Evolutionary conservation across 257 asterid genomes (phyloP).

Genomic region (Nicotiana paniculata): DNA sequence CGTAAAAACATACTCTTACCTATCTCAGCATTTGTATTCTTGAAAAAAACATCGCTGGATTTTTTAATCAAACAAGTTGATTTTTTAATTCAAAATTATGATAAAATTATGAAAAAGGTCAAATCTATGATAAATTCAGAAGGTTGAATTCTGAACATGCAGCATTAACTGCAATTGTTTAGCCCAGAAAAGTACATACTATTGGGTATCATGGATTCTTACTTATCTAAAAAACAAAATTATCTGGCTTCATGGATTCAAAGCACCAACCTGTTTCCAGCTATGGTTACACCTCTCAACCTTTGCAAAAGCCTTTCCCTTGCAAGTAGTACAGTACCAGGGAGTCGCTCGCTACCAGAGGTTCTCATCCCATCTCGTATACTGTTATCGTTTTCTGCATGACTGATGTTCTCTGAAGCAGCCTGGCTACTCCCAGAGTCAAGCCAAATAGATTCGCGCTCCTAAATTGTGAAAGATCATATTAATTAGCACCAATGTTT

Average conservation of each 20-base stretch:
- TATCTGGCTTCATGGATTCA: not conserved
- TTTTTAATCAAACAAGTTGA: too few relatives aligned
- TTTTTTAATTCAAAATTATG: too few relatives aligned
- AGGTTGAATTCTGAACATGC: not conserved
- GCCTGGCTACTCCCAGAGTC: slow-evolving; percentile 45
- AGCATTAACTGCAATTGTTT: not conserved
- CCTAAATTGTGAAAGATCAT: slow-evolving; percentile 36
- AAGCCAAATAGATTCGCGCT: slow-evolving; percentile 38
- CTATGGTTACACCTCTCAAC: slow-evolving; percentile 68
- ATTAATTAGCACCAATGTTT: slow-evolving; percentile 2
- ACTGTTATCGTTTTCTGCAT: slow-evolving; percentile 24
- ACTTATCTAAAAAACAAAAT: too few relatives aligned
- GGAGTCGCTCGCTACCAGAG: slow-evolving; percentile 62
- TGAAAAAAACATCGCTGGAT: too few relatives aligned
- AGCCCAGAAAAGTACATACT: not conserved
- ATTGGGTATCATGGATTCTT: not conserved
- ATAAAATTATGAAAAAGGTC: too few relatives aligned
- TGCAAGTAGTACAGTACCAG: slow-evolving; percentile 84
- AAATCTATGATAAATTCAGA: too few relatives aligned
- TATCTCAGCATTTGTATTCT: not conserved
- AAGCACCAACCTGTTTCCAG: slow-evolving; percentile 53
- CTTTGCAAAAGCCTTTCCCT: slow-evolving; percentile 86
- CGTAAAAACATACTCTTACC: not conserved
- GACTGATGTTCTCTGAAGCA: slow-evolving; percentile 25
- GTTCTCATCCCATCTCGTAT: slow-evolving; percentile 35